Evolutionary conservation across 495 filamentous ascomycete species (phyloP).

Genomic region (Symbiotaphrina buchneri): DNA sequence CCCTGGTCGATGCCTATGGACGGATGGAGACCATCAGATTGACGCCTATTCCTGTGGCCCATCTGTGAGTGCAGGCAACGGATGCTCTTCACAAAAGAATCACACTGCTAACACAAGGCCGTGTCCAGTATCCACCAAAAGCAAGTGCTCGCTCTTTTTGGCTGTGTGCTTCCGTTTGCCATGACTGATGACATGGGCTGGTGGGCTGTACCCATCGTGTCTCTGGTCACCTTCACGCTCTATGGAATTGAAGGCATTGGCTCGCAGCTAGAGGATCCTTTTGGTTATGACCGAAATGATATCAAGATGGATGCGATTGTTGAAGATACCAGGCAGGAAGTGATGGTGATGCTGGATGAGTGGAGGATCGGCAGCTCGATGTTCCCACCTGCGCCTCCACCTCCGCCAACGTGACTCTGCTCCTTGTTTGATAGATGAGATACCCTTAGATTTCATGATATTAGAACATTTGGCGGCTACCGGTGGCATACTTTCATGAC

Average conservation of each 20-base stretch:
- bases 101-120: neutral
- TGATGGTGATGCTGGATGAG: constrained; percentile 36
- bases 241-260: constrained; percentile 59
- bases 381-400: no score
- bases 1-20: constrained; percentile 39
- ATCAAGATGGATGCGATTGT: constrained; percentile 62
- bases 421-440: no score
- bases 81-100: no score
- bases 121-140: constrained; percentile 40
- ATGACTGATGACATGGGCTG: constrained; percentile 48
- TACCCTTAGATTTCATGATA: no score
- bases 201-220: constrained; percentile 47
- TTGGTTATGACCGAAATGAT: constrained; percentile 53
- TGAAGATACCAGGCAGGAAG: constrained; percentile 40
- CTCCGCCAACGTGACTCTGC: no score
- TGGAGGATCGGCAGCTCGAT: no score
- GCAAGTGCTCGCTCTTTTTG: constrained; percentile 51
- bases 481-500: no score
- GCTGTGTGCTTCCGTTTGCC: constrained; percentile 50
- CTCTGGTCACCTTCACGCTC: constrained; percentile 46
- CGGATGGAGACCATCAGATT: constrained; percentile 53
- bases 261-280: constrained; percentile 52
- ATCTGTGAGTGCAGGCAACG: constrained; percentile 26
- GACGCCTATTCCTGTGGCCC: constrained; percentile 53
- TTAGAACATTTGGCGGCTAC: no score